phyloP scores from a whole-genome alignment of 805 yeast genomes.

The Lachancea thermotolerans region DNA sequence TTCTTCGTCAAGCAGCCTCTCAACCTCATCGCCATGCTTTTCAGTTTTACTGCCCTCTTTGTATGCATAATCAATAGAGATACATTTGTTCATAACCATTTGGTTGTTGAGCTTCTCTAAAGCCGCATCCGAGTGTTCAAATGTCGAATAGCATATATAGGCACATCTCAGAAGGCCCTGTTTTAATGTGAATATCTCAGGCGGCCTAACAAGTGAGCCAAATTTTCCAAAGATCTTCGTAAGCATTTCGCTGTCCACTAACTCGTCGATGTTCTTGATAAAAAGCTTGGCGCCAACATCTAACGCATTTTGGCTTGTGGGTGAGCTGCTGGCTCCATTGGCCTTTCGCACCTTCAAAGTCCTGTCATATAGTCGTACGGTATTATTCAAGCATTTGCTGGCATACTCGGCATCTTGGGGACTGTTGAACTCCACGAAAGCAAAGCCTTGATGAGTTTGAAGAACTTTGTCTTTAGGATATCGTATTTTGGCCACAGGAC shows the following conservation, averaged over 20 bases:
- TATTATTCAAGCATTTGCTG: conserved; percentile 50
- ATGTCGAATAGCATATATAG: conserved; percentile 55
- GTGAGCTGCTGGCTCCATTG: conserved; percentile 22
- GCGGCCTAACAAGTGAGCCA: conserved; percentile 51
- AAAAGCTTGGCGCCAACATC: conserved; percentile 63
- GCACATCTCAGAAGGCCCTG: conserved; percentile 52
- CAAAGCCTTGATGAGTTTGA: conserved; percentile 75
- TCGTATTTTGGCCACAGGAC: conserved; percentile 63
- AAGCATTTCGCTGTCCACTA: conserved; percentile 56
- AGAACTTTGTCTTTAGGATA: conserved; percentile 75
- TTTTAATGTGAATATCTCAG: conserved; percentile 39
- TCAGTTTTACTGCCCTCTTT: conserved; percentile 48
- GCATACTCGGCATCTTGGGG: conserved; percentile 66
- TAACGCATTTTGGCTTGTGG: conserved; percentile 12
- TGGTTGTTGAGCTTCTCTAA: conserved; percentile 62
- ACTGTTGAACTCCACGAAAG: conserved; percentile 67
- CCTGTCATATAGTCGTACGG: conserved; percentile 48
- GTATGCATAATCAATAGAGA: conserved; percentile 62
- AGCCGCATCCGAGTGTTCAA: conserved; percentile 66
- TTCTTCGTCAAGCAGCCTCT: conserved; percentile 60
- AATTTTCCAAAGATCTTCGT: conserved; percentile 49
- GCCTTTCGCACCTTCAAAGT: conserved; percentile 52
- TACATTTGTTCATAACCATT: conserved; percentile 57
- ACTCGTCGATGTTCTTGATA: conserved; percentile 59
- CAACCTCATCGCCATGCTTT: conserved; percentile 74